A percentile compares a stretch with the other conserved stretches of the same genome.
These are phyloP conservation scores for Trametes punicea DNA, from an alignment of 768 basidiomycete species.

Conservation along the genomic window DNA sequence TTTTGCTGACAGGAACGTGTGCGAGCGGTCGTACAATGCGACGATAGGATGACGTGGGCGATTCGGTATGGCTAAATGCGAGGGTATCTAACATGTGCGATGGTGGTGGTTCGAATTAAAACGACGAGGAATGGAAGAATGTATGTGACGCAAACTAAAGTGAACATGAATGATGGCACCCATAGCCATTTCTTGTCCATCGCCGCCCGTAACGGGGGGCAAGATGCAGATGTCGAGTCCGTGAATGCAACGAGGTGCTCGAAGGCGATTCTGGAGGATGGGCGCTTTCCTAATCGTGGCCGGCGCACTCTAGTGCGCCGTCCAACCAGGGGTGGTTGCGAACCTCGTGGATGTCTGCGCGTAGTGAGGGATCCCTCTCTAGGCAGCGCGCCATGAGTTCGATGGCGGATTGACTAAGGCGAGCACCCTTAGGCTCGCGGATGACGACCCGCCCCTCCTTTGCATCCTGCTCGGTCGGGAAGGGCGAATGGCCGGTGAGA, in stretches of 20 bases:
- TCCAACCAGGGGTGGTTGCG: constrained; percentile 81
- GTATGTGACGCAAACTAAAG: not conserved
- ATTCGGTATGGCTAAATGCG: constrained; percentile 10
- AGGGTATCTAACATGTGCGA: constrained; percentile 10
- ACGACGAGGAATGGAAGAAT: constrained; percentile 9
- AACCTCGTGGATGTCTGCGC: constrained; percentile 81
- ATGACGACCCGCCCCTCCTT: constrained; percentile 61
- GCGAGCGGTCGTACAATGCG: constrained; percentile 8
- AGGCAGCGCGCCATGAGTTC: constrained; percentile 75
- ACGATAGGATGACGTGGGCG: not conserved
- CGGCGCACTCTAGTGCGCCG: constrained; percentile 29
- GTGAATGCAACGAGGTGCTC: not conserved
- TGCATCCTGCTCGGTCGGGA: constrained; percentile 83
- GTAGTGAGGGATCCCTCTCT: constrained; percentile 74
- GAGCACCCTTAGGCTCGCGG: constrained; percentile 20
- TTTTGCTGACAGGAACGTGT: constrained; percentile 3
- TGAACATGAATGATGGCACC: constrained; percentile 5
- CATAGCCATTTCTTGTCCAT: not conserved
- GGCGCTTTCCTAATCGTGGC: constrained; percentile 10
- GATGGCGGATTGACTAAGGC: constrained; percentile 41
- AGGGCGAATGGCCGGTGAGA: constrained; percentile 89
- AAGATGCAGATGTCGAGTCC: not conserved
- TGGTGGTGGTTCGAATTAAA: not conserved
- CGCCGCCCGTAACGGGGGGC: not conserved
- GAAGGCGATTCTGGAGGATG: not conserved